phyloP scores from a whole-genome alignment of 257 asterid species.

The Gentiana dahurica region DNA sequence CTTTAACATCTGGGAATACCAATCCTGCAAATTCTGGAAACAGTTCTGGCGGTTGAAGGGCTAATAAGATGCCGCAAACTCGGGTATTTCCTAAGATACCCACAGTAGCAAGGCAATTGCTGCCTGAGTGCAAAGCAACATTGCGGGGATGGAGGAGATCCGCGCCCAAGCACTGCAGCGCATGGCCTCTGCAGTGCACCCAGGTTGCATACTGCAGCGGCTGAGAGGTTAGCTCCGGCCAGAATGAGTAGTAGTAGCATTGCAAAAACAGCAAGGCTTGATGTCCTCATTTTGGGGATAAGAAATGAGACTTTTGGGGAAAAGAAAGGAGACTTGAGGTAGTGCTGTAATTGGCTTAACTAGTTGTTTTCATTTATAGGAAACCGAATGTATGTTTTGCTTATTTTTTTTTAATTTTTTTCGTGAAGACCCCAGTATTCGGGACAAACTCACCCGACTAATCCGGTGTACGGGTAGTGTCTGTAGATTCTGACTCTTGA shows the following conservation, averaged over 20 bases:
- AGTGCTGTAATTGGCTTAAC: no score
- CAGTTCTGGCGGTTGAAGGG: constrained; percentile 16
- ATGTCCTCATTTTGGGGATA: constrained; percentile 20
- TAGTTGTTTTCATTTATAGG: no score
- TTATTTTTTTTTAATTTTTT: no score
- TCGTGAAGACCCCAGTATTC: no score
- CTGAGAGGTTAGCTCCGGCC: constrained; percentile 17
- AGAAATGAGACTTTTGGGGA: no score
- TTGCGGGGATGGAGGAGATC: constrained; percentile 2
- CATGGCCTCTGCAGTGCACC: constrained; percentile 19
- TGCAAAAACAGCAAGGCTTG: constrained; percentile 8
- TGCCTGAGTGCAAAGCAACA: constrained; percentile 23
- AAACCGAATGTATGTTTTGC: no score
- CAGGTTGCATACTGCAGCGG: constrained; percentile 21
- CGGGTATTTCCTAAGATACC: constrained; percentile 18
- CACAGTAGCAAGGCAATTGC: constrained; percentile 28
- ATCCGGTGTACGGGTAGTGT: no score
- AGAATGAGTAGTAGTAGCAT: constrained; percentile 14
- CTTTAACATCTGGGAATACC: constrained; percentile 22
- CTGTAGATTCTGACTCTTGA: no score
- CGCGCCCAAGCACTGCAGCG: constrained; percentile 6
- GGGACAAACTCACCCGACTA: no score
- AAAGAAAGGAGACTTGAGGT: no score
- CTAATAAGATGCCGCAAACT: constrained; percentile 5
- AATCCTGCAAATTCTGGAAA: constrained; percentile 20